A percentile compares a stretch with the other conserved stretches of the same genome.
Conservation (phyloP, 1,139 yeast species). For the Taphrina confusa region DNA sequence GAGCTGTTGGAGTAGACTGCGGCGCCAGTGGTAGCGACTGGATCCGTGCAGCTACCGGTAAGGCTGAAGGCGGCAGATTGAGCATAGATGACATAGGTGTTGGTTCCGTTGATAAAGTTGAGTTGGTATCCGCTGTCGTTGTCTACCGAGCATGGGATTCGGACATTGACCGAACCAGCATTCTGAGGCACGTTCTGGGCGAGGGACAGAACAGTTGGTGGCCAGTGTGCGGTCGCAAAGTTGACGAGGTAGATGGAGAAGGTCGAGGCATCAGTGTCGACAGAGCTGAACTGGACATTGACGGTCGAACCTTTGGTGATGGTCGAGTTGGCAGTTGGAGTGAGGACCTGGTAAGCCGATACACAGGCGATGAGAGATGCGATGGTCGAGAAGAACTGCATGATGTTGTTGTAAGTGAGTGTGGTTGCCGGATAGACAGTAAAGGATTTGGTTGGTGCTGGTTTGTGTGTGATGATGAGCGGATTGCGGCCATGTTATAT, state of each 20-base stretch:
- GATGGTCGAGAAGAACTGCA: conserved; percentile 34
- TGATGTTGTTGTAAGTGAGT: conserved; percentile 13
- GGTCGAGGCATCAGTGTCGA: conserved; percentile 35
- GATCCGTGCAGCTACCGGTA: conserved; percentile 30
- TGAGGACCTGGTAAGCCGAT: conserved; percentile 31
- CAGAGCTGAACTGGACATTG: conserved; percentile 33
- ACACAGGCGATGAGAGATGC: conserved; percentile 32
- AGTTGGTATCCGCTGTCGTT: conserved; percentile 31
- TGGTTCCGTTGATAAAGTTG: conserved; percentile 36
- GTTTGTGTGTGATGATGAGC: background rate
- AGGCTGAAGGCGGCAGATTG: conserved; percentile 33
- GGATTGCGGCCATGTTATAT: no score
- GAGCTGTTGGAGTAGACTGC: conserved; percentile 26
- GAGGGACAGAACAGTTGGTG: conserved; percentile 28
- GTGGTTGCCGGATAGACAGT: conserved; percentile 33
- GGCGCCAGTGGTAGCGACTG: conserved; percentile 13
- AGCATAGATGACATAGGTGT: conserved; percentile 36
- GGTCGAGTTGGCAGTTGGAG: conserved; percentile 33
- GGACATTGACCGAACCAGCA: conserved; percentile 25
- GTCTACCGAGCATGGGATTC: conserved; percentile 33
- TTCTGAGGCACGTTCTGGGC: conserved; percentile 20
- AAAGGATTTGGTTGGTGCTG: background rate
- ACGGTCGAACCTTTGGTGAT: conserved; percentile 32
- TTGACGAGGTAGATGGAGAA: conserved; percentile 34
- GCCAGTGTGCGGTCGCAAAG: conserved; percentile 31